These are phyloP conservation scores for Beauveria varroae DNA, from an alignment of 2,329 filamentous ascomycete genomes.

Conservation along the genomic window DNA sequence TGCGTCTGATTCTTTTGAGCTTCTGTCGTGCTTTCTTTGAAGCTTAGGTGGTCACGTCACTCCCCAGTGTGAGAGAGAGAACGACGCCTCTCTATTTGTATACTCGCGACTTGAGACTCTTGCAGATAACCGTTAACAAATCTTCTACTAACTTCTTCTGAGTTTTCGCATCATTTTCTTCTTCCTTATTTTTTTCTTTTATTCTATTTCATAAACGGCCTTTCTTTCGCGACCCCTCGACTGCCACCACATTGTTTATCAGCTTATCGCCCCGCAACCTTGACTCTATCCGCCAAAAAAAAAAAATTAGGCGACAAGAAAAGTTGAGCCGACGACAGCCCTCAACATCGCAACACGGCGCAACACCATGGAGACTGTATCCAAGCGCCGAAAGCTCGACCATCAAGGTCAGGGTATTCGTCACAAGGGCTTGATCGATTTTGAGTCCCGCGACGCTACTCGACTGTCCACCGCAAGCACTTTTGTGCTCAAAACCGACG, in stretches of 20 bases:
- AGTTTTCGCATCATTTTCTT: not conserved
- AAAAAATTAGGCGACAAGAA: not conserved
- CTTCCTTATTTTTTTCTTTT: not conserved
- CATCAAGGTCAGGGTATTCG: constrained; percentile 29
- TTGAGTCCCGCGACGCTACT: constrained; percentile 32
- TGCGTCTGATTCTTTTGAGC: too few relatives aligned
- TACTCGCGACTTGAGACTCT: too few relatives aligned
- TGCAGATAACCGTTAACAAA: too few relatives aligned
- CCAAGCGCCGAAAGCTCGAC: constrained; percentile 42
- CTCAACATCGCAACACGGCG: constrained; percentile 9
- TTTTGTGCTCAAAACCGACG: constrained; percentile 52
- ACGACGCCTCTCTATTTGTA: too few relatives aligned
- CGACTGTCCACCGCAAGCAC: constrained; percentile 42
- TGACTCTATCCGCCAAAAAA: constrained; percentile 6
- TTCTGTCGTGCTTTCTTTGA: too few relatives aligned
- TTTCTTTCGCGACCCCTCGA: not conserved
- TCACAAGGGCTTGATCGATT: constrained; percentile 30
- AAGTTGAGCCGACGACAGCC: not conserved
- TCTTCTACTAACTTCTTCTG: too few relatives aligned
- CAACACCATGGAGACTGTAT: constrained; percentile 35
- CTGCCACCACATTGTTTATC: constrained; percentile 16
- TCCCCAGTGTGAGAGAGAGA: too few relatives aligned
- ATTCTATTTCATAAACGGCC: too few relatives aligned
- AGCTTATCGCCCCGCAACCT: constrained; percentile 22
- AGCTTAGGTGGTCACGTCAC: too few relatives aligned